Evolutionary conservation across 352 stramenopile species (phyloP), one percentile per base, ranked within the genome.

Genomic region (Thraustochytrium striatum): DNA sequence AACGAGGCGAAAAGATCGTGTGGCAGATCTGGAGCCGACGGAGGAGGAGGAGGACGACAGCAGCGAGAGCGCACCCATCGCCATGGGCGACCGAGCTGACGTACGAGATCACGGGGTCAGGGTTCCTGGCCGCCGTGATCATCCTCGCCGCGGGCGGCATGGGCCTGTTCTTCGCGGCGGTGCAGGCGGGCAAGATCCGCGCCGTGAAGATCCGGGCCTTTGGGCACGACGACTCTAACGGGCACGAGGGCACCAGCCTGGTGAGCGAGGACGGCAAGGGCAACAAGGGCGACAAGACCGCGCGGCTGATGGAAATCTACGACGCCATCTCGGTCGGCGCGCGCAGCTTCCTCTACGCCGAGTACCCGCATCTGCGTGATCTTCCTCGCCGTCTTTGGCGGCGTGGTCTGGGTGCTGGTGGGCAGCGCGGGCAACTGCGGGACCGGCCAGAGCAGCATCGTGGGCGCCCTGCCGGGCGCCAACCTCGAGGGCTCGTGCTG

Each of bases 361-460:
- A 99, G 87, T 99, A 99, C 89, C 92, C 99, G n/a, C 80, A 98
- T 96, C 87, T 94, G 96, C 79, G 91, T 92, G 72, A 98, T 99
- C 86, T 96, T 95, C 84, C 90, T 94, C 68, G 78, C 93, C 47
- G 94, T 73, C 62, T 73, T 73, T 73, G 62, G 62, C 30, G 62
- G 41, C n/a, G 32, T 73, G 25, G 62, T 73, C 44, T 73, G 38
- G 11, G 62, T 73, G 36, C 94, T 78, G 89, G 89, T 59, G 79
- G 87, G 11, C 72, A 94, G 47, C 87, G 94, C 79, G 82, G 98
- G 62, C 38, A 73, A 73, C 78, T 83, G 97, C 5, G 65, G 85
- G 30, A 92, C 94, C 62, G 70, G 84, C 59, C 73, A 86, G 30
- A 75, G 93, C 43, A 88, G 94, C 47, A 84, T 91, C 57, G 85